Evolutionary conservation across 2,329 filamentous ascomycete genomes (phyloP), one percentile per base, ranked within the genome.

Genomic region (Penicillium verrucosum): DNA sequence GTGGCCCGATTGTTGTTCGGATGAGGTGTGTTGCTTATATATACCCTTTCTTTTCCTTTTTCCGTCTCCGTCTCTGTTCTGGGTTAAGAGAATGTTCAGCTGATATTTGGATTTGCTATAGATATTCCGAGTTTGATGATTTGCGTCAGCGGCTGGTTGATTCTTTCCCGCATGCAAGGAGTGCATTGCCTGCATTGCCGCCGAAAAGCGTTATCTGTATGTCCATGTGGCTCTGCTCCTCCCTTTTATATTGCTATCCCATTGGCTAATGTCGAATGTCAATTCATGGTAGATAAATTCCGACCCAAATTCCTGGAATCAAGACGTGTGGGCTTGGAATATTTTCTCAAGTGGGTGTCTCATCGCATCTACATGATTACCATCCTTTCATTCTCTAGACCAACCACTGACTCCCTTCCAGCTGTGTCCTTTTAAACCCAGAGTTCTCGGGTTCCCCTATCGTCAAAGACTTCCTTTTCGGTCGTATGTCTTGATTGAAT

Each of bases 121-220:
- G 92, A 71, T 97, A 97, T 75, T 97, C 92, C 0, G 93, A 97
- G 72, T 97, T 97, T 70, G 91, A 95, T 72, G 85, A 89, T 54
- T 82, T 99, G 59, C 85, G 92, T 52, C 77, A 81, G 48, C 85
- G 86, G 63, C 82, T 99, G 21, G 78, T 91, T 42, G 80, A 82
- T 65, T 90, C 91, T 0, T 97, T 97, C 65, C 93, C 94, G 5
- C 84, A 88, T 65, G 92, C 92, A 23, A 86, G 85, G 68, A 89
- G 84, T 25, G 90, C 92, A n/a, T 85, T 99, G 70, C 94, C 94
- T n/a, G 81, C 85, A 36, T 80, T 99, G 58, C 94, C 94, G 43
- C 90, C 91, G 34, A 99, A 99, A 77, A 96, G 90, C 70, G 80
- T 95, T 50, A 85, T 97, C 52, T 93, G 89, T 78, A 89, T 84